Conservation (phyloP, 495 filamentous ascomycete genomes). For the Xylaria castorea region DNA sequence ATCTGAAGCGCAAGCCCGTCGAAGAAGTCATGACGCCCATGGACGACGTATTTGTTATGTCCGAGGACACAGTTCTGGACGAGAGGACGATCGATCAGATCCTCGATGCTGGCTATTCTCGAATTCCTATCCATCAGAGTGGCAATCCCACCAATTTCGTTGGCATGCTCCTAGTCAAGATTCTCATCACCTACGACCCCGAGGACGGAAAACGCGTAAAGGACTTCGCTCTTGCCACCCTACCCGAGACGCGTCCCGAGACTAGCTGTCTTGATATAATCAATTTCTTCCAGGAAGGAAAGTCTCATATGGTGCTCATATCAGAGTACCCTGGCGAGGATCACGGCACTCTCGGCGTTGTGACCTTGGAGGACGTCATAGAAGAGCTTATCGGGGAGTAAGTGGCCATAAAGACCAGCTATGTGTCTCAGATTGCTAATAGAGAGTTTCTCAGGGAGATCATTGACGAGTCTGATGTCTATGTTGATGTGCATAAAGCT, state of each 20-base stretch:
- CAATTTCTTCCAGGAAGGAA: conserved; percentile 99
- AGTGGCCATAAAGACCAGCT: conserved; percentile 42
- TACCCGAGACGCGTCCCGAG: conserved; percentile 92
- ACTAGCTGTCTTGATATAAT: conserved; percentile 97
- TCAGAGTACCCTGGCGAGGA: conserved; percentile 89
- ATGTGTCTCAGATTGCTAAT: conserved; percentile 14
- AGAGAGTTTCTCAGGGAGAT: conserved; percentile 64
- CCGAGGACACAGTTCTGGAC: conserved; percentile 87
- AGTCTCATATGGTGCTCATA: conserved; percentile 98
- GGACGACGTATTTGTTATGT: conserved; percentile 95
- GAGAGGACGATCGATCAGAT: conserved; percentile 93
- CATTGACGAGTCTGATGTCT: conserved; percentile 88
- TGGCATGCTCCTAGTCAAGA: conserved; percentile 97
- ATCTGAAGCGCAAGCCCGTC: conserved; percentile 94
- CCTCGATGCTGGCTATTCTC: conserved; percentile 89
- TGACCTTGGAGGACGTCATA: conserved; percentile 97
- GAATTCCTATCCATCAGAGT: conserved; percentile 90
- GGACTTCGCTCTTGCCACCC: conserved; percentile 89
- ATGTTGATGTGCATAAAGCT: conserved; percentile 95
- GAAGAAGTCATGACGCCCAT: conserved; percentile 98
- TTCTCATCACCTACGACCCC: conserved; percentile 97
- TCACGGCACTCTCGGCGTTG: conserved; percentile 87
- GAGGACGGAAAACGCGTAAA: conserved; percentile 85
- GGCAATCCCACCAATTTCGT: conserved; percentile 87
- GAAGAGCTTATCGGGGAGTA: conserved; percentile 98